Percentiles rank a stretch among this genome's conserved stretches.
These are phyloP conservation scores for Nemania abortiva DNA, from an alignment of 2,329 filamentous ascomycete genomes.

Conservation along the genomic window DNA sequence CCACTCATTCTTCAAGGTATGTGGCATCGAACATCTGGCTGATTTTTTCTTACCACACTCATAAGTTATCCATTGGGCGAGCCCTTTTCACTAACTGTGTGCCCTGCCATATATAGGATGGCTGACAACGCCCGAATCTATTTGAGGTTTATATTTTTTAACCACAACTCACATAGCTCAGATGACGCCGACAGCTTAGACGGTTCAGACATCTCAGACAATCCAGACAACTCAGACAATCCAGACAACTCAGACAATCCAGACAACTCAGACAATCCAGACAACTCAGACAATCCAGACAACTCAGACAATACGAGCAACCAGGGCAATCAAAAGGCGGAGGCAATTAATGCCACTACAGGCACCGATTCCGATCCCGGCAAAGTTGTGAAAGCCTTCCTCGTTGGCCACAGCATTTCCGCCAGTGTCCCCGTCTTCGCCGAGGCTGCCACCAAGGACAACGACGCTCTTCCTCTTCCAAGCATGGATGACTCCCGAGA, in stretches of 20 bases:
- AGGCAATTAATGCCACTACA: conserved; percentile 10
- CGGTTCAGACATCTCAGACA: too few relatives aligned
- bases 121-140: conserved; percentile 17
- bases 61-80: neutral
- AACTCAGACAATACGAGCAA: too few relatives aligned
- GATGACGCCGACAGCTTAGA: too few relatives aligned
- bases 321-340: neutral
- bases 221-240: too few relatives aligned
- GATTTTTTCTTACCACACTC: neutral
- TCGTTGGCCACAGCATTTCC: neutral
- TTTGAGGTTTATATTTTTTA: too few relatives aligned
- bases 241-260: too few relatives aligned
- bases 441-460: conserved; percentile 8
- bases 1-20: conserved; percentile 11
- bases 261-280: too few relatives aligned
- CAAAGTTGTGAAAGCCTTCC: conserved; percentile 25
- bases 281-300: too few relatives aligned
- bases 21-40: neutral
- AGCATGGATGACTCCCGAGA: conserved; percentile 22
- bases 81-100: conserved; percentile 3
- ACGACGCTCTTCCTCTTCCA: conserved; percentile 4
- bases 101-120: conserved; percentile 18
- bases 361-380: neutral
- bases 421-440: conserved; percentile 14
- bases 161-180: too few relatives aligned